Base-by-base conservation (phyloP, 306 rosid species). In the Acmispon strigosus region DNA sequence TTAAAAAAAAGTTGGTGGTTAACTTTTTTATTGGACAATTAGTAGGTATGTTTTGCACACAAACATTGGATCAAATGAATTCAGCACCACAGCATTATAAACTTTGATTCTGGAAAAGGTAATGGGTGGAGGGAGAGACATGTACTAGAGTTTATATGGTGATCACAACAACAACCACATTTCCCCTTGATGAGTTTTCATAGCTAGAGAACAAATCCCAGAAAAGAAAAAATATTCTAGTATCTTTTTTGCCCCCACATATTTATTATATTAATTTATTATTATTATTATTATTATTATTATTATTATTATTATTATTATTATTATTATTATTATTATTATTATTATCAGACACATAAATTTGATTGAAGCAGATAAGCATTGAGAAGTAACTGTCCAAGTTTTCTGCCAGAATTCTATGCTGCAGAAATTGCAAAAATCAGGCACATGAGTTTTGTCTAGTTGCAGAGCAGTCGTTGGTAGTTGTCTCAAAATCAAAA, bases 401-500 rank as follows among this genome's bases (percentile, higher is more conserved):
- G 47, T 36, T 39, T 29, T 22, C 5, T 48, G 44, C 43, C 42
- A 57, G 43, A 53, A 47, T 76, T 32, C 37, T 32, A 6, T 32
- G 41, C 62, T n/a, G 58, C 37, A 34, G 64, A 45, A 56, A 48
- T 62, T 69, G 48, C 17, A 55, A 13, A 53, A 54, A 39, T 78
- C 63, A 14, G 66, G 50, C 45, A 11, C 53, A n/a, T 60, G 60
- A 47, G 7, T 15, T 76, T 69, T 81, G 77, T 77, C 66, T 49
- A 64, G 32, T 77, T 72, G 53, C 57, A 42, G 54, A 50, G 62
- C 48, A 62, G 14, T 66, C 27, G 69, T 49, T 64, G 58, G 62
- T 78, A 62, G 58, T 76, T 77, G 71, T 69, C 72, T 78, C 36
- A 20, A 37, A 75, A 29, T 78, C 36, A 20, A 37, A 75, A 29